Conservation (phyloP, 2,329 filamentous ascomycete genomes). For the Microdochium bolleyi region DNA sequence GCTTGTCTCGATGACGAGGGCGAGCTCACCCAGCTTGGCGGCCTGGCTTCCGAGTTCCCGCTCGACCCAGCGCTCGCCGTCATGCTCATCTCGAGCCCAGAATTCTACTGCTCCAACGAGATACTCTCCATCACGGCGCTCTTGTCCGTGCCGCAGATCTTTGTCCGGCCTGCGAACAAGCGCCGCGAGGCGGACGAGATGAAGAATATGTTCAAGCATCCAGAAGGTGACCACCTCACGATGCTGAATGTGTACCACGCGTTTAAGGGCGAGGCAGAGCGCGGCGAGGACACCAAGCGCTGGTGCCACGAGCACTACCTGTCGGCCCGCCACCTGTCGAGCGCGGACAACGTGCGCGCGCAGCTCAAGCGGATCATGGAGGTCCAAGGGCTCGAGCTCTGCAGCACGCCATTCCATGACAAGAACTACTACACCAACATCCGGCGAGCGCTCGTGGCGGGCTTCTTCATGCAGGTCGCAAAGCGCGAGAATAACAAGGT, state of each 20-base stretch:
- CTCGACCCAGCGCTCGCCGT: slow-evolving; percentile 90
- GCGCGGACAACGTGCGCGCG: slow-evolving; percentile 85
- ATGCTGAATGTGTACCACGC: slow-evolving; percentile 97
- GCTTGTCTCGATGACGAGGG: slow-evolving; percentile 95
- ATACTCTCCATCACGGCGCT: slow-evolving; percentile 91
- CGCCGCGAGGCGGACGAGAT: slow-evolving; percentile 94
- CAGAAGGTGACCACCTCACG: slow-evolving; percentile 90
- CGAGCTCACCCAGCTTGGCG: slow-evolving; percentile 78
- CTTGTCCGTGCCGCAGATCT: slow-evolving; percentile 89
- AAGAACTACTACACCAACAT: slow-evolving; percentile 99
- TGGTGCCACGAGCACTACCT: slow-evolving; percentile 99
- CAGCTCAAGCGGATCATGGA: slow-evolving; percentile 98
- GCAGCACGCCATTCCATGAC: slow-evolving; percentile 85
- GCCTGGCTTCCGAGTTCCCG: slow-evolving; percentile 88
- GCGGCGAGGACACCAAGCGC: slow-evolving; percentile 61
- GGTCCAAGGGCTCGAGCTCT: slow-evolving; percentile 73
- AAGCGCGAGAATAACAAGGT: slow-evolving; percentile 87
- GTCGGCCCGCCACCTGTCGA: slow-evolving; percentile 78
- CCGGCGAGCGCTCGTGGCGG: slow-evolving; percentile 79
- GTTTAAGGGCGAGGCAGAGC: slow-evolving; percentile 72
- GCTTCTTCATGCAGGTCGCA: slow-evolving; percentile 99
- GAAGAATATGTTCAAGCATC: slow-evolving; percentile 89
- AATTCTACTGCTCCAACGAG: slow-evolving; percentile 98
- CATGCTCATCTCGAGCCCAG: slow-evolving; percentile 94
- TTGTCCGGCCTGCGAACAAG: slow-evolving; percentile 76